Evolutionary conservation across 1,284 basidiomycete genomes (phyloP), one percentile per base, ranked within the genome.

Genomic region (Ustilago loliicola): DNA sequence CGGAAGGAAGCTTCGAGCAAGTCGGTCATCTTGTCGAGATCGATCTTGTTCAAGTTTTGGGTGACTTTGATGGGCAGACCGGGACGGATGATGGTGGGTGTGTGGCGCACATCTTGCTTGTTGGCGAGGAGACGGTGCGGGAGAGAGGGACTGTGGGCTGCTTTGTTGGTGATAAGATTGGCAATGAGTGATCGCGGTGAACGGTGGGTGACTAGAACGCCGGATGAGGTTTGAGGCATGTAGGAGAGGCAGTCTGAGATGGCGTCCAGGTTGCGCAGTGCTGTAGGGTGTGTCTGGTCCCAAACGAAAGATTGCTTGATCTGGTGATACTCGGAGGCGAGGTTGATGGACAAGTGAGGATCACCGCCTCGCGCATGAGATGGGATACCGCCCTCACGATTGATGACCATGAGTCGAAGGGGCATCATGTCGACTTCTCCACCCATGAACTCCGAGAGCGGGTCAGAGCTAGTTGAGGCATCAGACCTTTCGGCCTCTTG

Each of bases 91-190:
- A 99, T 90, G 0, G 97, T 99, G 3, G 97, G 97, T 9, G 95
- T 98, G 81, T 97, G 92, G 2, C 91, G 90, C 0, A 94, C 94
- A 66, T 98, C 91, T 78, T 92, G 91, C 59, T 93, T 90, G 83
- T 94, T 93, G 75, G 94, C 92, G 32, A 99, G 90, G 10, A 98
- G 90, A 2, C 95, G 93, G 80, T 98, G 95, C 36, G 96, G 95
- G 29, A 99, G 89, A 69, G 94, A 95, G 2, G 96, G 97, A 78
- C 94, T 96, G 80, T 98, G 92, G 1, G 95, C 95, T 1, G 97
- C 97, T 86, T 96, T 97, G 88, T 99, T 99, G 55, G 97, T 99
- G 85, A 99, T 96, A 50, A 99, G 90, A 87, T 99, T 98, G 51
- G 91, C 96, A 80, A 99, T 98, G 71, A 99, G 91, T 2, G 94